Evolutionary conservation across 73 alveolate genomes (phyloP), one percentile per base, ranked within the genome.

Genomic region (Paramecium pentaurelia): DNA sequence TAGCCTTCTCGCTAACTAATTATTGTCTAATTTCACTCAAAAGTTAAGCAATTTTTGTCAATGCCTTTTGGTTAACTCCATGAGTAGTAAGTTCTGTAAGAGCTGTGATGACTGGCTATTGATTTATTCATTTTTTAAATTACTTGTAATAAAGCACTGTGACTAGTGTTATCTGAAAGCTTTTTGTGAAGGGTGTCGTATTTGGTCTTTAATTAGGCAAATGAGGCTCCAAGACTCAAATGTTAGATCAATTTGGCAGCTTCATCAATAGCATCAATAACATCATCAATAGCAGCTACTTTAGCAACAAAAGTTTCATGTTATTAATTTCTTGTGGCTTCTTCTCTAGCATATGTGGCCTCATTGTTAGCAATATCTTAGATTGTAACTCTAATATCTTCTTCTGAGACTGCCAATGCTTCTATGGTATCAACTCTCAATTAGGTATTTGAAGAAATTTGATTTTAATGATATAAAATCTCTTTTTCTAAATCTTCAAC

Each of bases 211-310:
- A 89, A 22, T 71, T 89, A 32, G 30, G 92, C 94, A 64, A 89
- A 89, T 40, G 94, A 89, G 8, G 88, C 94, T 1, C 94, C 94
- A 47, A 71, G 92, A 44, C 73, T 49, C 58, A 89, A 51, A 36
- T 89, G 94, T 44, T 89, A 73, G 77, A 89, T 89, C 58, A 89
- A 73, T 42, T 60, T 89, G 18, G 94, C 36, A 28, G 94, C 94
- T 18, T 89, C 94, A 89, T 89, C 94, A 30, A 89, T 47, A 51
- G 94, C 91, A n/a, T 89, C 88, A 47, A 89, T 71, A 45, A 83
- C 94, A 22, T 89, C 94, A 25, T 80, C 91, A 6, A 80, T 80
- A n/a, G 91, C 91, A 22, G 71, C 91, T 0, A 49, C 75, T 44
- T 80, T 80, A 45, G 91, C 71, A 45, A 80, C 91, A 25, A 42